These are phyloP conservation scores for Lentinula sp. DNA, from an alignment of 768 basidiomycete species.

Conservation along the genomic window DNA sequence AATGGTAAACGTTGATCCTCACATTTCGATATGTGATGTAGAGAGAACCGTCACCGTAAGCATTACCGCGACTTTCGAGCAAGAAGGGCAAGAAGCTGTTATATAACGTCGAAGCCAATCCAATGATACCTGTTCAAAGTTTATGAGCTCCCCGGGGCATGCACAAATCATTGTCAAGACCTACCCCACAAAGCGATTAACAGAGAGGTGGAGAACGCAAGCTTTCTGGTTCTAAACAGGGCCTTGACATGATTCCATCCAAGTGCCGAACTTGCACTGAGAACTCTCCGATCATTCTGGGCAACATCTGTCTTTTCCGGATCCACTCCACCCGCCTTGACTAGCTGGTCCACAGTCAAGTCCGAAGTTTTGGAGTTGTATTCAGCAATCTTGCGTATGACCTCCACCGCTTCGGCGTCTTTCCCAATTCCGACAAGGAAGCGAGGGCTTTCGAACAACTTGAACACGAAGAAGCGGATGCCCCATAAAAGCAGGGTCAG, in stretches of 20 bases:
- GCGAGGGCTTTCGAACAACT: conserved; percentile 50
- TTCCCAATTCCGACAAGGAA: conserved; percentile 49
- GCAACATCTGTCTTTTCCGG: conserved; percentile 3
- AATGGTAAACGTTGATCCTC: conserved; percentile 10
- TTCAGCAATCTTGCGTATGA: conserved; percentile 41
- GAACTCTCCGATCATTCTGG: conserved; percentile 16
- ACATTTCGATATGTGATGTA: conserved; percentile 75
- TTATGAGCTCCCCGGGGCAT: neutral
- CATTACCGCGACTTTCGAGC: conserved; percentile 56
- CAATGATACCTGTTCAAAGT: conserved; percentile 52
- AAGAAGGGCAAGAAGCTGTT: conserved; percentile 28
- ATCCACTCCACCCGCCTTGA: conserved; percentile 19
- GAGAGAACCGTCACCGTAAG: conserved; percentile 63
- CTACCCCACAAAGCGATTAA: conserved; percentile 49
- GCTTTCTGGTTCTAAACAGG: conserved; percentile 55
- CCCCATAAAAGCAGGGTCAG: conserved; percentile 47
- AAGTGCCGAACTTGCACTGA: conserved; percentile 32
- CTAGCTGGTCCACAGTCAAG: conserved; percentile 40
- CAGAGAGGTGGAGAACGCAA: conserved; percentile 62
- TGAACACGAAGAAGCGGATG: conserved; percentile 47
- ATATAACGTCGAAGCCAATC: conserved; percentile 70
- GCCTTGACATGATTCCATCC: conserved; percentile 40
- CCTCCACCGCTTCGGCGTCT: conserved; percentile 43
- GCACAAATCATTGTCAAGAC: conserved; percentile 1
- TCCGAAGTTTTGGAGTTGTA: conserved; percentile 39